A percentile compares a stretch with the other conserved stretches of the same genome.
Evolutionary conservation across 768 basidiomycete genomes (phyloP).

Genomic region (Hirschioporus abietinus): DNA sequence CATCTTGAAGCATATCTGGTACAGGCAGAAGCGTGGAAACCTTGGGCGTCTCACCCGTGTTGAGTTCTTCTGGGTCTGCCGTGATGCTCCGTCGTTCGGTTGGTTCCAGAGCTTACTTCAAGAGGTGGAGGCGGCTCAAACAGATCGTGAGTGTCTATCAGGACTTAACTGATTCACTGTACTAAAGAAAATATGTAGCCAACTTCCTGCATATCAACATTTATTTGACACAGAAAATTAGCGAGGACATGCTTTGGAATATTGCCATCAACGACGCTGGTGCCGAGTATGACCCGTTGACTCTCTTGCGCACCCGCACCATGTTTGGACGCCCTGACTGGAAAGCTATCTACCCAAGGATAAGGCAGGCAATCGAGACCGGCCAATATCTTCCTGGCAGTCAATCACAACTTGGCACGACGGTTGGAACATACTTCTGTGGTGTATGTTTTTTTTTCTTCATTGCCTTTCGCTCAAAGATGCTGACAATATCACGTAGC

Average conservation of each 20-base stretch:
- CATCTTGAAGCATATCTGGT: slow-evolving; percentile 95
- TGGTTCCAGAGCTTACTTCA: slow-evolving; percentile 92
- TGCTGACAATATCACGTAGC: slow-evolving; percentile 21
- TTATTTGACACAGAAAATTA: slow-evolving; percentile 83
- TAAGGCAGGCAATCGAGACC: slow-evolving; percentile 72
- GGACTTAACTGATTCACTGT: neutral
- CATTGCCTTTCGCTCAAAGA: neutral
- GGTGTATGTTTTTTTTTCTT: slow-evolving; percentile 34
- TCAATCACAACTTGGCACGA: slow-evolving; percentile 75
- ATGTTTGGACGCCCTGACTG: slow-evolving; percentile 93
- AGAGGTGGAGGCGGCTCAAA: slow-evolving; percentile 84
- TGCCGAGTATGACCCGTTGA: slow-evolving; percentile 83
- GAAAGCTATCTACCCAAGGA: slow-evolving; percentile 70
- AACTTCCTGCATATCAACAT: slow-evolving; percentile 91
- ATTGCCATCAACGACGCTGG: slow-evolving; percentile 85
- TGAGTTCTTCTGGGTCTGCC: slow-evolving; percentile 93
- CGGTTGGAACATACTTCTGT: slow-evolving; percentile 87
- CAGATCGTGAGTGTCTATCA: slow-evolving; percentile 64
- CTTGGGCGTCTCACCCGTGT: slow-evolving; percentile 81
- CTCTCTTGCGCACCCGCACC: slow-evolving; percentile 81
- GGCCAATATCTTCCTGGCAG: slow-evolving; percentile 80
- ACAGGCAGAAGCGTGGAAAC: slow-evolving; percentile 73
- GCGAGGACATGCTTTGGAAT: slow-evolving; percentile 87
- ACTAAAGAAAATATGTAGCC: slow-evolving; percentile 40
- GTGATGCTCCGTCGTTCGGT: slow-evolving; percentile 94